Percentiles rank a stretch among this genome's conserved stretches.
Evolutionary conservation across 2,329 filamentous ascomycete species (phyloP).

Genomic region (Xylariales sp.): DNA sequence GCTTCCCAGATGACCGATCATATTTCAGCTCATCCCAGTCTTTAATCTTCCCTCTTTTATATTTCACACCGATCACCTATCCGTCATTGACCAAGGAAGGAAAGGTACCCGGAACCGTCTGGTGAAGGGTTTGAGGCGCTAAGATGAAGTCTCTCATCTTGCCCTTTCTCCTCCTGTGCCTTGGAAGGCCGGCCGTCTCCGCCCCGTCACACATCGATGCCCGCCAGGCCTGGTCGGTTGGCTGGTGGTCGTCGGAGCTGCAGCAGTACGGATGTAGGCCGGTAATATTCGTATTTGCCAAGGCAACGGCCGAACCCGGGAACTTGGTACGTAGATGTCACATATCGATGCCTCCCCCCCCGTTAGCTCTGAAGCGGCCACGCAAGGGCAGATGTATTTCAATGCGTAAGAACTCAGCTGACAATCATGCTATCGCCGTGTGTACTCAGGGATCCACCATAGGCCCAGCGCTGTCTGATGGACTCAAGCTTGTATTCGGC

Average conservation of each 20-base stretch:
- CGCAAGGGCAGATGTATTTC: too few species aligned
- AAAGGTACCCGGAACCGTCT: conserved; percentile 1
- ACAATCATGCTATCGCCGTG: neutral
- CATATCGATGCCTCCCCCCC: too few species aligned
- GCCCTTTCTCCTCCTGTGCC: conserved; percentile 26
- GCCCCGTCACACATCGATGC: conserved; percentile 20
- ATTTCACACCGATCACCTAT: neutral
- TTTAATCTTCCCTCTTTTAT: neutral
- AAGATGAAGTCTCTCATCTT: conserved; percentile 20
- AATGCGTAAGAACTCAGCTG: neutral
- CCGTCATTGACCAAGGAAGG: conserved; percentile 7
- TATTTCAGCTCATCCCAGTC: neutral
- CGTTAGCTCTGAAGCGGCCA: neutral
- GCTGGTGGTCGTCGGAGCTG: conserved; percentile 45
- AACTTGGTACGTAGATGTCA: conserved; percentile 42
- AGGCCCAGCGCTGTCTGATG: conserved; percentile 45
- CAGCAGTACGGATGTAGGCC: conserved; percentile 45
- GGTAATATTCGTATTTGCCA: conserved; percentile 48
- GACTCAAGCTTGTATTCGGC: conserved; percentile 45
- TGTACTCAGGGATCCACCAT: conserved; percentile 42
- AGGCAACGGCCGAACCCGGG: conserved; percentile 47
- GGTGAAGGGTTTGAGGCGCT: neutral
- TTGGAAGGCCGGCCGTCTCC: conserved; percentile 31
- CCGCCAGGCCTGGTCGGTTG: conserved; percentile 45
- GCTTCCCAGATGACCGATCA: too few species aligned